Evolutionary conservation across 139 green algal species (phyloP), one percentile per base, ranked within the genome.

Genomic region (Micractinium sp.): DNA sequence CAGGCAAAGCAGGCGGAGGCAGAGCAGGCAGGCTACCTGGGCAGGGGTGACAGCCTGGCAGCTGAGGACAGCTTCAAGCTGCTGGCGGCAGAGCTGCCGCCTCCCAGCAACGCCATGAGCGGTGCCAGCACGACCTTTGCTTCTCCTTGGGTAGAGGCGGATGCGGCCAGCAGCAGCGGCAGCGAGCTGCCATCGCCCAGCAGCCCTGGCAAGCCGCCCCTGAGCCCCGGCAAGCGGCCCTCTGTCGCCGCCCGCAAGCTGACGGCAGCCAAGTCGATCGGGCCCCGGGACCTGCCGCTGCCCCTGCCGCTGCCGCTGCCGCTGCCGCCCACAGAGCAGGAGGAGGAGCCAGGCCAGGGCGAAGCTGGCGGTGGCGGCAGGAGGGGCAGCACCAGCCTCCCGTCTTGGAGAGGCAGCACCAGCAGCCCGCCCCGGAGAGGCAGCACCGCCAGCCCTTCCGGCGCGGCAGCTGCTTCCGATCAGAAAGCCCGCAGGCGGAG

Each of bases 241-340:
- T 29, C 2, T 0, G n/a, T 22, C 15, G 83, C 67, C 22, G 63
- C 38, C 19, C 83, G 83, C 66, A 87, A 87, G 83, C 67, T 87
- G 27, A 87, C 83, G 0, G 83, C 56, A 23, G 83, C 83, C 27
- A 63, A 38, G 20, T 79, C 83, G 1, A 31, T 87, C 25, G 14
- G 41, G 13, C 83, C 83, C 0, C 31, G 61, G 29, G 83, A 87
- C 5, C 67, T 87, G 16, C 38, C 77, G 23, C 63, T 12, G 74
- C 19, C 74, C 5, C 67, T 87, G 16, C 38, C 77, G 23, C 63
- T 12, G 74, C 19, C 74, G 41, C 33, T 36, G 35, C 23, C 5
- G 78, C 63, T 16, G 27, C 20, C 22, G 33, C 25, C 47, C 19
- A 56, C 47, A 29, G 80, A 71, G 29, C 29, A 36, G 22, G 80